Base-by-base conservation (phyloP, 805 yeast species). In the Lipomyces anomalus region DNA sequence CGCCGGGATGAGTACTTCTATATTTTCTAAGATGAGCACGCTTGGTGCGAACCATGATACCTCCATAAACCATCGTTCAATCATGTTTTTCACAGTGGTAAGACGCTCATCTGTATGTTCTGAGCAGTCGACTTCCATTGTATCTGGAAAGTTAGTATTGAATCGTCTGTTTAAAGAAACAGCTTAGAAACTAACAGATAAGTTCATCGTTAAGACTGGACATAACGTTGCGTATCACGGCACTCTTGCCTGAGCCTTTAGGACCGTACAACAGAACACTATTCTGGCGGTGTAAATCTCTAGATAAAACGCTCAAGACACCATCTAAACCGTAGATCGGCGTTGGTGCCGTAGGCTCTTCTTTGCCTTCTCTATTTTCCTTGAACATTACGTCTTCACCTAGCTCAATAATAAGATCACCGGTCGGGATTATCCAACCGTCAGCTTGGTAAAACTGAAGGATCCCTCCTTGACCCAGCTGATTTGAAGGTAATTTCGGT, bases 31-130 rank as follows among this genome's bases (percentile, higher is more conserved):
- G 0, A 89, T 66, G 2, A 90, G 59, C 2, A 87, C 65, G 1
- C 89, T 70, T 0, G 97, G 96, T 13, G 83, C 72, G 59, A 79
- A 75, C 95, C 95, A 87, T 45, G 76, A 75, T 44, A 77, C 78
- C 46, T 65, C 73, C 53, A 65, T 73, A 58, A 73, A 61, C 72
- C 74, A 71, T 47, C 65, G 66, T 54, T 59, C 59, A 50, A 71
- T 61, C 40, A 69, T 67, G 48, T 69, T 75, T 53, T 74, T 70
- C 28, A 79, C 60, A 17, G 64, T 66, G 11, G 68, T 67, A 17
- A 72, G 61, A 22, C 70, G 73, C 52, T 82, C 88, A 52, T 75
- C 80, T 53, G 80, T 69, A 24, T 74, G 62, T 16, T 69, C 56
- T 42, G 78, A 78, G 63, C 92, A 78, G n/a, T 35, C 39, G 24